A percentile compares a stretch with the other conserved stretches of the same genome.
phyloP scores from a whole-genome alignment of 768 basidiomycete species.

The Tylopilus subfusipes region DNA sequence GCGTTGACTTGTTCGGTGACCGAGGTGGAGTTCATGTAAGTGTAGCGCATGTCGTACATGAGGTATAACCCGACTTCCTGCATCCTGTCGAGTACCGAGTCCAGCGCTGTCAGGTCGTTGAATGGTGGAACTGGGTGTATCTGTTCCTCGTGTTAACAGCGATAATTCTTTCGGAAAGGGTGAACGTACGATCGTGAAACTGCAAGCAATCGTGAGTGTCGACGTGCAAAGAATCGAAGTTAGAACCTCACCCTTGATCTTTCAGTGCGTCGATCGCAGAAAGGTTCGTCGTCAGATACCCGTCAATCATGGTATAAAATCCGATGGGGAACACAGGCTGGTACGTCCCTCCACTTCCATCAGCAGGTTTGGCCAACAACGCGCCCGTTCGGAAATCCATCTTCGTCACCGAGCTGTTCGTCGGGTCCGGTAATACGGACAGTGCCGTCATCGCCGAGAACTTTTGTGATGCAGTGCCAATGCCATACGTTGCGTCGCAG shows the following conservation, averaged over 20 bases:
- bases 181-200: conserved; percentile 33
- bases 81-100: conserved; percentile 63
- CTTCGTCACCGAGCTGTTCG: conserved; percentile 54
- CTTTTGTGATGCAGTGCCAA: conserved; percentile 37
- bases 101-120: conserved; percentile 52
- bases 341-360: conserved; percentile 46
- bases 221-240: background rate
- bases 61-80: conserved; percentile 65
- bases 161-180: background rate
- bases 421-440: conserved; percentile 47
- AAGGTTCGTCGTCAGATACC: conserved; percentile 18
- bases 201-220: conserved; percentile 2
- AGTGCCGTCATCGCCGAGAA: conserved; percentile 45
- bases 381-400: conserved; percentile 60
- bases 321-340: conserved; percentile 48
- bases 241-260: conserved; percentile 26
- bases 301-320: conserved; percentile 43
- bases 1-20: conserved; percentile 66
- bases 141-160: conserved; percentile 25
- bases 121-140: conserved; percentile 74
- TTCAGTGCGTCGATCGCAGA: conserved; percentile 31
- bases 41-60: conserved; percentile 81
- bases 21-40: conserved; percentile 59
- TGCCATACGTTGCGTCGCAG: conserved; percentile 28
- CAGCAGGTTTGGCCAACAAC: conserved; percentile 47